These are phyloP conservation scores for Lipomyces starkeyi DNA, from an alignment of 805 yeast species.

Conservation along the genomic window DNA sequence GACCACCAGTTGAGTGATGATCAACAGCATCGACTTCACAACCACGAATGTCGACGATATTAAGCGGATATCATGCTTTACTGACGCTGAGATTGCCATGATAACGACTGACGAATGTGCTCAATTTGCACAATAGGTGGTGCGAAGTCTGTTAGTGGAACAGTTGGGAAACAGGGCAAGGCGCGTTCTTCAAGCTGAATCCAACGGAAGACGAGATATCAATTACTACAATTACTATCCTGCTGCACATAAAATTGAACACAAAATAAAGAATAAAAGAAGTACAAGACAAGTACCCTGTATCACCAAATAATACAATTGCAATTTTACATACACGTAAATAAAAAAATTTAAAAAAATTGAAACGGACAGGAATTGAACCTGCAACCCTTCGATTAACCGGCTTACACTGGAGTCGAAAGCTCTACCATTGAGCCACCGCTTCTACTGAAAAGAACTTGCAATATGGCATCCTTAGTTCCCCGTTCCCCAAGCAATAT, in stretches of 20 bases:
- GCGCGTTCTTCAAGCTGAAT: too few relatives aligned
- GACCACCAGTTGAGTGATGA: constrained; percentile 51
- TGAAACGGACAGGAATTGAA: constrained; percentile 87
- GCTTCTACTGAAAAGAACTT: constrained; percentile 59
- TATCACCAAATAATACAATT: too few relatives aligned
- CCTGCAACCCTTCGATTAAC: constrained; percentile 82
- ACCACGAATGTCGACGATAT: constrained; percentile 30
- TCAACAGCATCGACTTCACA: constrained; percentile 49
- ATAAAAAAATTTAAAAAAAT: constrained; percentile 41
- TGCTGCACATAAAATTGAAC: background rate
- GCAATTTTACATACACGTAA: too few relatives aligned
- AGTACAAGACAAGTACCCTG: background rate
- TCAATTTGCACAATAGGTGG: background rate
- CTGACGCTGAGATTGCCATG: background rate
- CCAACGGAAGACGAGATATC: background rate
- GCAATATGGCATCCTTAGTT: too few relatives aligned
- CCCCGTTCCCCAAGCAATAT: too few relatives aligned
- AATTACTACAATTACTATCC: background rate
- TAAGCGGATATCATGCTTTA: background rate
- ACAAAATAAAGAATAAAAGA: background rate
- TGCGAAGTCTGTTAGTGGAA: background rate
- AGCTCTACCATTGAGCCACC: constrained; percentile 84
- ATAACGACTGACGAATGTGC: background rate
- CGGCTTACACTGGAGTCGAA: constrained; percentile 66
- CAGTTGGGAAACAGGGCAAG: background rate